Conservation (phyloP, 2,329 filamentous ascomycete species). For the Elsinoe perseae region DNA sequence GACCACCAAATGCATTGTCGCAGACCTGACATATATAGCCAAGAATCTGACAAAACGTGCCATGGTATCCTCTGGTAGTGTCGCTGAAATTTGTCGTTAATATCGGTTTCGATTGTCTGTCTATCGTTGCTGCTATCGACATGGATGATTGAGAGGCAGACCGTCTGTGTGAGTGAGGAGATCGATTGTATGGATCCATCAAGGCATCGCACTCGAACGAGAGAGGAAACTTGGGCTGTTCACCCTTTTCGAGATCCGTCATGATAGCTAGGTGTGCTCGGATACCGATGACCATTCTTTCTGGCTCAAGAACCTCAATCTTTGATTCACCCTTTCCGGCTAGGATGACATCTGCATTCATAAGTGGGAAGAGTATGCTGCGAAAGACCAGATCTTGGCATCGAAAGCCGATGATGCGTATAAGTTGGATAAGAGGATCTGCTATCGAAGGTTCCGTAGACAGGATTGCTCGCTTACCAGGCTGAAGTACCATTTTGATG, state of each 20-base stretch:
- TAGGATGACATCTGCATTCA: conserved; percentile 55
- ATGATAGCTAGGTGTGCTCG: conserved; percentile 89
- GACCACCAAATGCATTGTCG: conserved; percentile 93
- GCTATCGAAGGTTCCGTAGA: conserved; percentile 77
- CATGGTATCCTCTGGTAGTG: conserved; percentile 73
- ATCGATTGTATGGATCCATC: conserved; percentile 32
- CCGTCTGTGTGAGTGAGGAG: conserved; percentile 29
- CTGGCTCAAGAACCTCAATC: conserved; percentile 89
- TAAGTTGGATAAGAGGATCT: conserved; percentile 86
- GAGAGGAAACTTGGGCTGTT: conserved; percentile 77
- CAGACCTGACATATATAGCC: conserved; percentile 95
- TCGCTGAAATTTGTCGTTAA: conserved; percentile 60
- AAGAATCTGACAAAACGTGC: conserved; percentile 86
- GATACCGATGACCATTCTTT: conserved; percentile 95
- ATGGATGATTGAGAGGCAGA: conserved; percentile 29
- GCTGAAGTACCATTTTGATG: conserved; percentile 72
- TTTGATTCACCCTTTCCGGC: conserved; percentile 63
- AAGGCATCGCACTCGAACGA: conserved; percentile 46
- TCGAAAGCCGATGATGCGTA: conserved; percentile 88
- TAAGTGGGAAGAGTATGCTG: conserved; percentile 85
- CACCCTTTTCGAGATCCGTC: conserved; percentile 80
- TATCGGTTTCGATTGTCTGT: conserved; percentile 58
- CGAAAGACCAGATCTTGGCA: conserved; percentile 90
- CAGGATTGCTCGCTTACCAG: conserved; percentile 69
- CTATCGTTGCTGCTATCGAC: conserved; percentile 33